Percentiles rank a stretch among this genome's conserved stretches.
Conservation (phyloP, 2,329 filamentous ascomycete genomes). For the Metarhizium rileyi region DNA sequence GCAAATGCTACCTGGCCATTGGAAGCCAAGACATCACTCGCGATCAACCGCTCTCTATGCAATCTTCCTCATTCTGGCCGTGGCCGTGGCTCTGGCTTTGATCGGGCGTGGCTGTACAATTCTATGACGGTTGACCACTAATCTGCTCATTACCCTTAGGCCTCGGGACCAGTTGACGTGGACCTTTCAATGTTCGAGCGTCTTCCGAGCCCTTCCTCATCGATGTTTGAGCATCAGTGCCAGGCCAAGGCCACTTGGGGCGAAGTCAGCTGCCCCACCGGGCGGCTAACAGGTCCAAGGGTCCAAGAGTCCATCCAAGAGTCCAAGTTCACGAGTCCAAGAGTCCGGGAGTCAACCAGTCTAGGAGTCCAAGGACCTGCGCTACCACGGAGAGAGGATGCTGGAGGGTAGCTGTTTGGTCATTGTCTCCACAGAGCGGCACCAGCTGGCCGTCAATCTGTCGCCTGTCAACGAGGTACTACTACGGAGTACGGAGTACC, state of each 20-base stretch:
- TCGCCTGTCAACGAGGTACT: too few relatives aligned
- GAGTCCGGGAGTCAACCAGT: too few relatives aligned
- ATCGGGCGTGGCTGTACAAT: constrained; percentile 14
- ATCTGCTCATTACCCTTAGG: neutral
- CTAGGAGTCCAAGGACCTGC: too few relatives aligned
- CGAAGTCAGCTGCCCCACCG: constrained; percentile 24
- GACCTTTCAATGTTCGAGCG: neutral
- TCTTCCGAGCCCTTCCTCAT: neutral
- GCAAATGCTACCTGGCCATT: neutral
- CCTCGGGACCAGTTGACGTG: neutral
- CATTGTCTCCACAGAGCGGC: neutral
- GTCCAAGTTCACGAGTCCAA: too few relatives aligned
- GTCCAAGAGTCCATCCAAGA: too few relatives aligned
- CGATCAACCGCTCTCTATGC: neutral
- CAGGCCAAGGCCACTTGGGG: too few relatives aligned
- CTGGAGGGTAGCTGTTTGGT: neutral
- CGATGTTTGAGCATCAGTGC: neutral
- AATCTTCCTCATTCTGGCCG: neutral
- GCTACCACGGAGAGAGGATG: neutral
- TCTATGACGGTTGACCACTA: neutral
- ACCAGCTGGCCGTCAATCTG: too few relatives aligned
- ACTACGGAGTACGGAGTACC: too few relatives aligned
- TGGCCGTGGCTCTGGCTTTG: neutral
- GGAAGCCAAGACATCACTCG: neutral
- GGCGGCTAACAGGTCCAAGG: constrained; percentile 11